Base-by-base conservation (phyloP, 495 filamentous ascomycete species). In the Annulohypoxylon moriforme region DNA sequence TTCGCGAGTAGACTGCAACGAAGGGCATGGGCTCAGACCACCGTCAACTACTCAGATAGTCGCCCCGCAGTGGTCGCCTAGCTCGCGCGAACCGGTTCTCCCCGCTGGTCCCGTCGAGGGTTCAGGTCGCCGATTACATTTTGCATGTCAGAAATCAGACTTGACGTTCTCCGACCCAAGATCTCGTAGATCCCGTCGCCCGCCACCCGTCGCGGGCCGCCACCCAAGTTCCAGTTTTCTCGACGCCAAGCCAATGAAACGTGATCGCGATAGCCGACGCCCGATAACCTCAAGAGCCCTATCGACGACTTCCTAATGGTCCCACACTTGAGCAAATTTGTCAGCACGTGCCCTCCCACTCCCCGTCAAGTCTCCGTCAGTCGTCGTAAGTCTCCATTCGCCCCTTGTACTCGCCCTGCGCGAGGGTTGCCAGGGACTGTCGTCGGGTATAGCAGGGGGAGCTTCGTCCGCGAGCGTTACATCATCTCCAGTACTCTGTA, bases 91-190 rank as follows among this genome's bases (percentile, higher is more conserved):
- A 44, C 50, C 7, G 11, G 46, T 53, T 8, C 44, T 62, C 25
- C 20, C 34, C 16, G 20, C 10, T 16, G 25, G 55, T n/a, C 20
- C 34, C 16, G 13, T 16, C 18, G 25, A 14, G 16, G 9, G 4
- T 52, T 9, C 20, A 65, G 61, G 68, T 71, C 68, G 68, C 46
- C 68, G 68, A 71, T 71, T 71, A 71, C 61, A 55, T 46, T 59
- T 61, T 40, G 49, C 47, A 49, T 59, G 42, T 20, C 58, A 57
- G 46, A 22, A 22, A 52, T 40, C 10, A 44, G 40, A 50, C 10
- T 24, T 9, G 27, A 62, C 9, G 44, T 25, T 11, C n/a, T 52
- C 60, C 13, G 31, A 57, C 24, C 14, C 42, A 13, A 16, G 10
- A 20, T 56, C 47, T 22, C 11, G 38, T 16, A 24, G 10, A 20